Evolutionary conservation across 2,329 filamentous ascomycete genomes (phyloP).

Genomic region (Microdochium trichocladiopsis): DNA sequence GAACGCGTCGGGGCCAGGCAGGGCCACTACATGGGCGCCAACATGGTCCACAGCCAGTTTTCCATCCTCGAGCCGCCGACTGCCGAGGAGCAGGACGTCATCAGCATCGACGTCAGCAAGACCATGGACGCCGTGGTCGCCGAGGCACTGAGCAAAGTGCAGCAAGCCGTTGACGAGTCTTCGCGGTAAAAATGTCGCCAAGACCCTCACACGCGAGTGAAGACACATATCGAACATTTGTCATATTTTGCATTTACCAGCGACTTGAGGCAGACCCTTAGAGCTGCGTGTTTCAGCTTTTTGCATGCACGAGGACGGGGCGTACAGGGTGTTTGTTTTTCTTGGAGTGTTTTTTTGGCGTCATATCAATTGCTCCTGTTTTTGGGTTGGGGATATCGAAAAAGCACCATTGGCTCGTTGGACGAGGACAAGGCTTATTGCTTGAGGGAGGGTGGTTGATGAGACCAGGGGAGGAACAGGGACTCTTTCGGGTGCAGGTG

Average conservation of each 20-base stretch:
- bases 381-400: not conserved
- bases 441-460: too few relatives aligned
- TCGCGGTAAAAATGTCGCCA: conserved; percentile 8
- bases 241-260: not conserved
- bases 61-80: conserved; percentile 77
- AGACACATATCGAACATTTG: too few relatives aligned
- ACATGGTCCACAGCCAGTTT: conserved; percentile 93
- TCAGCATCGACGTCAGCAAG: conserved; percentile 62
- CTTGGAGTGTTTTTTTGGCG: not conserved
- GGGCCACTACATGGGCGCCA: conserved; percentile 91
- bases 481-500: too few relatives aligned
- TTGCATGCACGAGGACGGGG: not conserved
- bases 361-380: not conserved
- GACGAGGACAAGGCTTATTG: too few relatives aligned
- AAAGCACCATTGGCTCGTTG: not conserved
- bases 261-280: not conserved
- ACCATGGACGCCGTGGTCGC: conserved; percentile 51
- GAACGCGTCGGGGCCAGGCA: conserved; percentile 67
- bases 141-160: conserved; percentile 51
- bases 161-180: conserved; percentile 42
- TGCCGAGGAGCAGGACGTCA: conserved; percentile 62
- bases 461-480: too few relatives aligned
- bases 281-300: not conserved
- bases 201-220: too few relatives aligned
- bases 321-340: not conserved